Percentiles rank a stretch among this genome's conserved stretches.
phyloP scores from a whole-genome alignment of 2,329 filamentous ascomycete species.

The Volutella citrinella region DNA sequence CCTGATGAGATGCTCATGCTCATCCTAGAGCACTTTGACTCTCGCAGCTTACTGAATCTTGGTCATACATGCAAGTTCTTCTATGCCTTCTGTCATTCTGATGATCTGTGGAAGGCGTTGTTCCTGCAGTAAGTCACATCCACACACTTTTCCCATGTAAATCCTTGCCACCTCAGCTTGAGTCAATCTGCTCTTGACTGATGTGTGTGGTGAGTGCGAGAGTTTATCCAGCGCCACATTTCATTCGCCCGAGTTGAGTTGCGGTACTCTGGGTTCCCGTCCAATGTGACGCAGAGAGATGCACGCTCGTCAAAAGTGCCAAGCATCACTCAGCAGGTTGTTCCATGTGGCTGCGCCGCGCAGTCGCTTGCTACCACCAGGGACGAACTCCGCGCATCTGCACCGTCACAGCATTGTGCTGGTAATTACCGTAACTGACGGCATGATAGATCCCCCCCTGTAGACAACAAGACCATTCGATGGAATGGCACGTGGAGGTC shows the following conservation, averaged over 20 bases:
- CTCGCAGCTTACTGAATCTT: constrained; percentile 57
- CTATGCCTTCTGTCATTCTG: constrained; percentile 78
- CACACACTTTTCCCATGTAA: no score
- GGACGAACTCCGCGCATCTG: no score
- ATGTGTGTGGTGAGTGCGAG: no score
- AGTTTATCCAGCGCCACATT: no score
- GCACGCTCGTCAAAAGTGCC: no score
- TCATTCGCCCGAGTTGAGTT: constrained; percentile 6
- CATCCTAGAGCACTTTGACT: constrained; percentile 73
- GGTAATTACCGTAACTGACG: no score
- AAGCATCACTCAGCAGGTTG: no score
- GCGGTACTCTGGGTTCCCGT: constrained; percentile 2
- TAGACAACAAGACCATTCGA: constrained; percentile 32
- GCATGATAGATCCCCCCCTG: constrained; percentile 22
- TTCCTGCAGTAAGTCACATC: constrained; percentile 81
- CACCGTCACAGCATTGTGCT: no score
- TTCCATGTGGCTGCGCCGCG: no score
- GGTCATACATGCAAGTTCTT: constrained; percentile 81
- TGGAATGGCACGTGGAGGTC: constrained; percentile 87
- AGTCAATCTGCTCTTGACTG: not conserved
- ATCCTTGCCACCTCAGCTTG: no score
- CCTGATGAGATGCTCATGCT: constrained; percentile 79
- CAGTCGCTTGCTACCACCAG: no score
- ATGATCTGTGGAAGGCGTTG: constrained; percentile 85
- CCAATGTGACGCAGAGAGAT: no score